Percentiles rank a stretch among this genome's conserved stretches.
Conservation (phyloP, 371 early-diverging fungal species). For the Umbelopsis sp. region DNA sequence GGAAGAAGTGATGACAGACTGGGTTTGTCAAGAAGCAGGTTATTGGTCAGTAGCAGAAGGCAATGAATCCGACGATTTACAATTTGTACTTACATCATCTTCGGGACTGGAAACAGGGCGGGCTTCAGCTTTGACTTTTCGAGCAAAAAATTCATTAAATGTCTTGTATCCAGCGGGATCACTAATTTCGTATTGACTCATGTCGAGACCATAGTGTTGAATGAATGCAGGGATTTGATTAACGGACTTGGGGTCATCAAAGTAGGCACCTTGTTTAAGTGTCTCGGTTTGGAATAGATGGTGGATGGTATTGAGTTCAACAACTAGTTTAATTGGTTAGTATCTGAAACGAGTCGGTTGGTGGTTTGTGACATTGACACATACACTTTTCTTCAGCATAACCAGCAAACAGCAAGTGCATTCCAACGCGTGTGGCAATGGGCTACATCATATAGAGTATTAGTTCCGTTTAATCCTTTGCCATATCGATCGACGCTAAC, state of each 20-base stretch:
- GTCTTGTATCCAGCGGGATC: conserved; percentile 50
- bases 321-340: conserved; percentile 28
- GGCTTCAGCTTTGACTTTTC: conserved; percentile 65
- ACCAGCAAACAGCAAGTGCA: conserved; percentile 53
- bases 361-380: not conserved
- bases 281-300: conserved; percentile 54
- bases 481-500: not conserved
- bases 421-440: conserved; percentile 56
- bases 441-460: conserved; percentile 24
- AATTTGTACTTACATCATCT: conserved; percentile 40
- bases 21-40: too few species aligned
- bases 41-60: too few species aligned
- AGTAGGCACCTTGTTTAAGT: conserved; percentile 68
- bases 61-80: not conserved
- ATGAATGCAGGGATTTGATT: conserved; percentile 68
- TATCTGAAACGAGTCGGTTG: not conserved
- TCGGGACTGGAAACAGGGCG: conserved; percentile 52
- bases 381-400: conserved; percentile 44
- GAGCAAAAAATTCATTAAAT: conserved; percentile 81
- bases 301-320: conserved; percentile 49
- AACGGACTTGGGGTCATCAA: conserved; percentile 63
- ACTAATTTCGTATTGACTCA: conserved; percentile 48
- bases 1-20: conserved; percentile 60
- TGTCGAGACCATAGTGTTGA: conserved; percentile 58
- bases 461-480: not conserved